phyloP scores from a whole-genome alignment of 805 yeast genomes.

The Saccharomycopsis fodiens region DNA sequence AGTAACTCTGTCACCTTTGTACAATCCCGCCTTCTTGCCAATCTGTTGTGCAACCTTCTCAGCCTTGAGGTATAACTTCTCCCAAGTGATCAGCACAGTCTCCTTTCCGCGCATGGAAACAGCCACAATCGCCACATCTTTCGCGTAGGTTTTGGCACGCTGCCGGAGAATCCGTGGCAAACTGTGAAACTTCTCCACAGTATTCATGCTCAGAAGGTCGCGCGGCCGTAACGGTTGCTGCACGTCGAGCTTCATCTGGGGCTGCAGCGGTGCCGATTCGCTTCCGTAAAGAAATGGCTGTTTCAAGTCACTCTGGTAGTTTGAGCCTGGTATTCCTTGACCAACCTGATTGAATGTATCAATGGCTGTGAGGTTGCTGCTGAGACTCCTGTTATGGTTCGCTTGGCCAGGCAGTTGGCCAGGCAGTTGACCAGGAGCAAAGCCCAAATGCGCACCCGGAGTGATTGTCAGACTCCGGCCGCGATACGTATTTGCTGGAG shows the following conservation, averaged over 20 bases:
- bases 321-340: background rate
- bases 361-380: background rate
- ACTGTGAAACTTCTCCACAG: slow-evolving; percentile 44
- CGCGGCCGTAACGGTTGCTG: slow-evolving; percentile 63
- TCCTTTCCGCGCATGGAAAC: slow-evolving; percentile 82
- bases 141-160: slow-evolving; percentile 57
- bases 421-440: background rate
- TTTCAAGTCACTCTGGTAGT: background rate
- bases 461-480: slow-evolving; percentile 20
- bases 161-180: slow-evolving; percentile 66
- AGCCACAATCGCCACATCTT: slow-evolving; percentile 63
- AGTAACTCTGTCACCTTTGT: slow-evolving; percentile 77
- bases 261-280: background rate
- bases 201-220: slow-evolving; percentile 29
- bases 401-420: background rate
- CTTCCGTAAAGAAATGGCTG: background rate
- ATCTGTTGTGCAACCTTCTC: slow-evolving; percentile 85
- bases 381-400: background rate
- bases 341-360: background rate
- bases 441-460: slow-evolving; percentile 12
- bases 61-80: slow-evolving; percentile 70
- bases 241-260: slow-evolving; percentile 27
- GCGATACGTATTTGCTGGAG: background rate
- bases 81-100: slow-evolving; percentile 74
- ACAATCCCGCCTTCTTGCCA: slow-evolving; percentile 61